Evolutionary conservation across 805 yeast species (phyloP).

Genomic region (Ogataea zsoltii): DNA sequence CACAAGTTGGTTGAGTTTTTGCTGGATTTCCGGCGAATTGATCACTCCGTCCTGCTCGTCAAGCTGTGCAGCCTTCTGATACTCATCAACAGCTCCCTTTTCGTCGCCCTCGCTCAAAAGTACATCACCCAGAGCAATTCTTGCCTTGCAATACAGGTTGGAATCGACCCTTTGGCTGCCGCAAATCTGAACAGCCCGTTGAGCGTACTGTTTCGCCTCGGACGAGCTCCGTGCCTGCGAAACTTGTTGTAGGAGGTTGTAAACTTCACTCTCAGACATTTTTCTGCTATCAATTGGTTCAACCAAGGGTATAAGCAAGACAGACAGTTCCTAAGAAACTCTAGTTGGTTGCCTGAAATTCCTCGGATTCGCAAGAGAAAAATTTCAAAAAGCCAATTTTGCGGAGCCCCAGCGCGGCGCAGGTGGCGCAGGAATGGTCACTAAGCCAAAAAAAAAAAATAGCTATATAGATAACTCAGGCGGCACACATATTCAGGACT

Average conservation of each 20-base stretch:
- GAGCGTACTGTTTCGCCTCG: constrained; percentile 20
- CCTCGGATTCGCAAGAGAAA: not conserved
- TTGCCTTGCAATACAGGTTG: constrained; percentile 27
- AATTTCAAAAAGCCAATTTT: not conserved
- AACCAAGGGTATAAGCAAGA: no score
- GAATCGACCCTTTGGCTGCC: constrained; percentile 26
- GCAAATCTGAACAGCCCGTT: constrained; percentile 24
- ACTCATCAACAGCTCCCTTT: constrained; percentile 29
- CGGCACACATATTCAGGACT: no score
- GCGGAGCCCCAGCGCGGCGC: constrained; percentile 6
- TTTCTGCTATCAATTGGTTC: not conserved
- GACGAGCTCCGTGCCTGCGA: constrained; percentile 8
- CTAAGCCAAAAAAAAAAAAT: not conserved
- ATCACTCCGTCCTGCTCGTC: constrained; percentile 35
- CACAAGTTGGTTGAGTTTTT: constrained; percentile 27
- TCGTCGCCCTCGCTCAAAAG: constrained; percentile 25
- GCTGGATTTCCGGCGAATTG: constrained; percentile 33
- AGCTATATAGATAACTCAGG: not conserved
- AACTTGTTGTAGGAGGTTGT: constrained; percentile 23
- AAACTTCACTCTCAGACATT: constrained; percentile 26
- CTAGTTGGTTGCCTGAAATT: not conserved
- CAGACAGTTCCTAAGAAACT: no score
- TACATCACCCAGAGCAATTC: constrained; percentile 32
- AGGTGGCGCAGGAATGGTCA: not conserved
- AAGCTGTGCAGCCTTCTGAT: constrained; percentile 31